Base-by-base conservation (phyloP, 441 rosid genomes). In the Populus tomentosa region DNA sequence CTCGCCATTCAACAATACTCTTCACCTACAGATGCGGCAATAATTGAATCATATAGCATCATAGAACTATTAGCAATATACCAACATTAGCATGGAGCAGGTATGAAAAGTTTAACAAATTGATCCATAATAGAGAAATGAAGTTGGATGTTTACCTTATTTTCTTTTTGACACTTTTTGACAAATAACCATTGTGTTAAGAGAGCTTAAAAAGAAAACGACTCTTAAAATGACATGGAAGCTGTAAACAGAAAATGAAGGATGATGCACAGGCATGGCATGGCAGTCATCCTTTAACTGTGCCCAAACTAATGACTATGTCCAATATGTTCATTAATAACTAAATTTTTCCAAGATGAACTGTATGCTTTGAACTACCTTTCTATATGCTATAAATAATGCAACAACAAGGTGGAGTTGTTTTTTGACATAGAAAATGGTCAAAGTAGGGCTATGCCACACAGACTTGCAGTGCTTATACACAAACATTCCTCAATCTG, bases 1-100 rank as follows among this genome's bases (percentile, higher is more conserved):
- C 95, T 70, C 95, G 86, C 99, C 99, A 95, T 64, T 90, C 96
- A n/a, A 95, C 93, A 56, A 95, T 79, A 86, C 97, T 91, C 87
- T 91, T 92, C 85, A 95, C 96, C 99, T 95, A 73, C 72, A 79
- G 78, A 72, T 56, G 71, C 64, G 42, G 26, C 71, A 79, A 84
- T 38, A 70, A 11, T 13, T 36, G 6, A 71, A 79, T 50, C 70
- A 42, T 72, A 73, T 28, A 26, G 2, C 33, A 36, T 23, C 33
- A 36, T 23, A 20, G 67, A 72, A 73, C 21, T 56, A 64, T 56
- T 42, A 69, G 7, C 26, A 59, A 69, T 16, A 6, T 53, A 53
- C 61, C n/a, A 5, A 53, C 61, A 53, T 53, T 53, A 16, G 61
- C 8, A 53, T 53, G 61, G 61, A 53, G 16, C 53, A 13, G 16